A percentile compares a stretch with the other conserved stretches of the same genome.
phyloP scores from a whole-genome alignment of 257 asterid species.

The Nicotiana undulata region DNA sequence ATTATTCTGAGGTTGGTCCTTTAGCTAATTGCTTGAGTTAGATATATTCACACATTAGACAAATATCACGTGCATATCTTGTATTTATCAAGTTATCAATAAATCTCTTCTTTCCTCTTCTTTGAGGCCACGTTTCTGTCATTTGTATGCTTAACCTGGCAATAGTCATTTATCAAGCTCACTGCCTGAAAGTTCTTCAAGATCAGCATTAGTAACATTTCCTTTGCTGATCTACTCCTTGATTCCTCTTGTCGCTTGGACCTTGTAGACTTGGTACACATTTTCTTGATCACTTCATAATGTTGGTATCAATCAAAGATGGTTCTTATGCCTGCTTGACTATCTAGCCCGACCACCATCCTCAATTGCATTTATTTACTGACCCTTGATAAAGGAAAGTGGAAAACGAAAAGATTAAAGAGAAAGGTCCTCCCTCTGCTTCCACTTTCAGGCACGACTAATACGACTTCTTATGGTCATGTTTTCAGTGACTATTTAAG shows the following conservation, averaged over 20 bases:
- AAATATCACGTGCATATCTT: background rate
- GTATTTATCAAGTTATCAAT: background rate
- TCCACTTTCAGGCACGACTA: background rate
- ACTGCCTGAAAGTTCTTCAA: background rate
- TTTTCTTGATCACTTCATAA: background rate
- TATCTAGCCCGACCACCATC: background rate
- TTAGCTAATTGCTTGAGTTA: background rate
- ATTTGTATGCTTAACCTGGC: background rate
- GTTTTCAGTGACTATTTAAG: background rate
- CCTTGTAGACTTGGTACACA: background rate
- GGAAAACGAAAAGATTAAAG: background rate
- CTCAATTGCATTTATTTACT: background rate
- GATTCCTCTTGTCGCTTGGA: background rate
- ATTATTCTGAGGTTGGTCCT: conserved; percentile 74
- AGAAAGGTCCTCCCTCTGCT: background rate
- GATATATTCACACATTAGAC: background rate
- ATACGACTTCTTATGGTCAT: too few relatives aligned
- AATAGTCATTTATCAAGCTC: background rate
- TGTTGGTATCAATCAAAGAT: background rate
- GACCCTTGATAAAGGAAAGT: background rate
- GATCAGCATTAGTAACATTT: background rate
- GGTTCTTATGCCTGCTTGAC: background rate
- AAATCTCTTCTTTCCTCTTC: background rate
- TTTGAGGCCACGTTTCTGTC: background rate
- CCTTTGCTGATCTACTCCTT: background rate